Conservation (phyloP, 805 yeast genomes). For the Sugiyamaella smithiae region DNA sequence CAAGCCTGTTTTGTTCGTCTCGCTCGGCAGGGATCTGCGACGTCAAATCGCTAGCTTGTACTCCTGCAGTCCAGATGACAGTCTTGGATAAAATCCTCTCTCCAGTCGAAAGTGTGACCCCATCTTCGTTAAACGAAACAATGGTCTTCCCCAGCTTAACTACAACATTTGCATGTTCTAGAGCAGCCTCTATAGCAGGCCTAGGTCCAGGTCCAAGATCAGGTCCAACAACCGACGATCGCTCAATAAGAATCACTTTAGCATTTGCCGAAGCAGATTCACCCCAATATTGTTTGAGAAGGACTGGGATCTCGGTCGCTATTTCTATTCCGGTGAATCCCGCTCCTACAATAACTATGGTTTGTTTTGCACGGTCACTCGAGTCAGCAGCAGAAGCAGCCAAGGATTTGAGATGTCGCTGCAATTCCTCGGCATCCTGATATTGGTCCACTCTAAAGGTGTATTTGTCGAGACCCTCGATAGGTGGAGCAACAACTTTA, state of each 20-base stretch:
- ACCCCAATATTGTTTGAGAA: background rate
- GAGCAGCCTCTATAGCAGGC: background rate
- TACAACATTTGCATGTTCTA: background rate
- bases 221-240: background rate
- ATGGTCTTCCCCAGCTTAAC: background rate
- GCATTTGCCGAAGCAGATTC: background rate
- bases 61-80: background rate
- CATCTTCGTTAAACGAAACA: background rate
- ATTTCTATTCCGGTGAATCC: background rate
- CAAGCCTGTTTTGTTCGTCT: background rate
- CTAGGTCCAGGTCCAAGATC: background rate
- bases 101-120: background rate
- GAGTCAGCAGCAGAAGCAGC: background rate
- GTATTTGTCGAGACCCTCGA: background rate
- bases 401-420: background rate
- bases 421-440: background rate
- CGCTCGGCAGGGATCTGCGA: background rate
- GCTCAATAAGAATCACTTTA: background rate
- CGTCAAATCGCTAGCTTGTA: background rate
- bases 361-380: background rate
- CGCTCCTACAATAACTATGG: background rate
- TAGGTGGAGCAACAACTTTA: background rate
- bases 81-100: background rate
- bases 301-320: background rate
- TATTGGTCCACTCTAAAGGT: background rate